Base-by-base conservation (phyloP, 441 rosid genomes). In the Kokia cookei region DNA sequence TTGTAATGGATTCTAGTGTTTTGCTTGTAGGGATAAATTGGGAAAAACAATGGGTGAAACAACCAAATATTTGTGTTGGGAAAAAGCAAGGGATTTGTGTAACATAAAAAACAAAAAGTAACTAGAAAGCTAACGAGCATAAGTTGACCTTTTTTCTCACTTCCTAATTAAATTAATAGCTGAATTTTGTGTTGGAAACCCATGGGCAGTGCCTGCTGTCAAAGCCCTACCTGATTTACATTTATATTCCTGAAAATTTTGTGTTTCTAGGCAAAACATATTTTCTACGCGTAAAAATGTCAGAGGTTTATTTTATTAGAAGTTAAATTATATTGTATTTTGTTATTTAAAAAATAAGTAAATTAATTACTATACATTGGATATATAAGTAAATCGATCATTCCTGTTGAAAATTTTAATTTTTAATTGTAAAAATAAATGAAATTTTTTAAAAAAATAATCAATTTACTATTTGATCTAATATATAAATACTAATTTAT, bases 1-100 rank as follows among this genome's bases (percentile, higher is more conserved):
- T 19, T 19, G 22, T 50, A 54, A 24, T 68, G 82, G 86, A 83
- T 19, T 19, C 22, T 78, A 81, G 70, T 2, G 24, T 10, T 54
- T 17, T 6, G 40, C 9, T 48, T 67, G 2, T 14, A 72, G 71
- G 84, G 81, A 79, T 40, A 66, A 19, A 72, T 42, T 13, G 24
- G 81, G 57, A 7, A 82, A 43, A 40, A 8, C 43, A 37, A 11
- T 1, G 1, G 15, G 32, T 22, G 27, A 70, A 74, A 62, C 71
- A 84, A 5, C n/a, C 74, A 84, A 83, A 26, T 58, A 81, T 80
- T 81, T 60, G 71, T 81, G 84, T 69, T 57, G 85, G 79, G 42
- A 77, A 65, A 79, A 79, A 64, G 79, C 15, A 54, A 5, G 62
- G 70, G 84, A 73, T 78, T 61, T 57, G 75, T 55, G 73, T 26